phyloP scores from a whole-genome alignment of 306 rosid species.

The Myrica gale region DNA sequence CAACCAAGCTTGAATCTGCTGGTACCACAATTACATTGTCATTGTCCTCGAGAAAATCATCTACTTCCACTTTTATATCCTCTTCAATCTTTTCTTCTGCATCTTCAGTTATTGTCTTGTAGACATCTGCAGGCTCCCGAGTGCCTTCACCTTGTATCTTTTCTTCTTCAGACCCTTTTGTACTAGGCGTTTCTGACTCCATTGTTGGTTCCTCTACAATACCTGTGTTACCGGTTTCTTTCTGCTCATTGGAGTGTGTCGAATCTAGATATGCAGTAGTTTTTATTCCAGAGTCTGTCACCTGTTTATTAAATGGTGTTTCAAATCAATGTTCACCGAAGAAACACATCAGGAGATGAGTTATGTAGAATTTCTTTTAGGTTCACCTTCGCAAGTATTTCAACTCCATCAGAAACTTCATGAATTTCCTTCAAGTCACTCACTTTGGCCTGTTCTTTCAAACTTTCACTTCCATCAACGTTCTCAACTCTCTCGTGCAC shows the following conservation, averaged over 20 bases:
- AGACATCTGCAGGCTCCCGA: not conserved
- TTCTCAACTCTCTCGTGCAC: conserved; percentile 12
- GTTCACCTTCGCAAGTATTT: conserved; percentile 1
- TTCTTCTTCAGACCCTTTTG: conserved; percentile 13
- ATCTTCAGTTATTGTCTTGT: not conserved
- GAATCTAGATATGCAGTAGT: conserved; percentile 6
- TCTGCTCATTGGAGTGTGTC: conserved; percentile 19
- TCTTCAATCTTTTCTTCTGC: not conserved
- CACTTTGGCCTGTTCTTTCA: conserved; percentile 7
- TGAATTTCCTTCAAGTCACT: conserved; percentile 14
- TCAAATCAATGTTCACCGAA: not conserved
- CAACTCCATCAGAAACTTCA: not conserved
- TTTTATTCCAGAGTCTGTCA: not conserved
- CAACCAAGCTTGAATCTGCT: conserved; percentile 1
- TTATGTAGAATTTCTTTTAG: not conserved
- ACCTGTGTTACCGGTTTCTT: not conserved
- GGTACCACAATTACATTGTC: not conserved
- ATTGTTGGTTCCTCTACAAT: conserved; percentile 3
- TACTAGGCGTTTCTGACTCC: not conserved
- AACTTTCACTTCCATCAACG: conserved; percentile 10
- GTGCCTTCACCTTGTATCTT: not conserved
- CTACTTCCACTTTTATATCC: not conserved
- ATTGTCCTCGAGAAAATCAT: not conserved
- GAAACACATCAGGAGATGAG: not conserved
- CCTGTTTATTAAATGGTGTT: not conserved